Base-by-base conservation (phyloP, 169 alveolate genomes). In the Cryptosporidium meleagridis region DNA sequence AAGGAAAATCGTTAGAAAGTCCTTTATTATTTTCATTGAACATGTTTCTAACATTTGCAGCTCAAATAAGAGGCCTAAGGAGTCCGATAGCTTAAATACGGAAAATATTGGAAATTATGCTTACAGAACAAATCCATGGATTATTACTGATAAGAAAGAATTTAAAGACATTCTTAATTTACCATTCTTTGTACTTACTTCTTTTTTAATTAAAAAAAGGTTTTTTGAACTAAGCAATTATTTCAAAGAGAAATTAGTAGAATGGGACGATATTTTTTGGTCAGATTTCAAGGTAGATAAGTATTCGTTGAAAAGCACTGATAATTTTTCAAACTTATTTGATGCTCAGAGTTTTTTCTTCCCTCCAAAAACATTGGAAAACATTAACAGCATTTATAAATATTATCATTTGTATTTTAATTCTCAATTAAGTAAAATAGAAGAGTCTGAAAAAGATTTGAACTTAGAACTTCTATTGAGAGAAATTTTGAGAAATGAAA, bases 231-330 rank as follows among this genome's bases (percentile, higher is more conserved):
- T 80, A 31, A 33, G 45, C 23, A n/a, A 35, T 8, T 70, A 80
- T 29, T 45, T 80, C 14, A 80, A 41, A 31, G 45, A 58, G 33
- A 59, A 45, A 23, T 44, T 80, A 44, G 45, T 62, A 23, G 62
- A 59, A 48, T 80, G 89, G 89, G 89, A 80, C 31, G 68, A 80
- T 8, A 12, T 65, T 26, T 62, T 44, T 80, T 80, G 89, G 89
- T 44, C 65, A 7, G 61, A 31, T 5, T 61, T 59, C 41, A 59
- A 18, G 1, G 29, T 23, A 1, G 52, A 14, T 8, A 14, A 41
- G 12, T 29, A 80, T 26, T 41, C 12, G 0, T n/a, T 31, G 12
- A 37, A 26, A 41, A 69, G 45, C 6, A 39, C 29, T 0, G 14
- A 41, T 23, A 8, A 44, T 3, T 41, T 9, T 44, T 61, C 33